A percentile compares a stretch with the other conserved stretches of the same genome.
phyloP scores from a whole-genome alignment of 257 asterid genomes.

The Lavandula angustifolia region DNA sequence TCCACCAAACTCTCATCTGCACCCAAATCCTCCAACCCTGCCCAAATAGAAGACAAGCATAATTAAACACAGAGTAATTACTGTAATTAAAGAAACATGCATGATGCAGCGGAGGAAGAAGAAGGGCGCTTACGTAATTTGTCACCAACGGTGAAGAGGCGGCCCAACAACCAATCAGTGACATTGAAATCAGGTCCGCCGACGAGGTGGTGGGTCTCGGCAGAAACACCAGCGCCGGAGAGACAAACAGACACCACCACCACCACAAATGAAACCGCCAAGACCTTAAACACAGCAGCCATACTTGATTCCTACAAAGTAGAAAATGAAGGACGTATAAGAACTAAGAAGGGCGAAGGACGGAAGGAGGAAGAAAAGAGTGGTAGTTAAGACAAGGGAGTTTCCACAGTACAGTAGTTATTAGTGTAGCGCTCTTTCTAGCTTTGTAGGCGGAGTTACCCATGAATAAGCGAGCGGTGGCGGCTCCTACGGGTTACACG shows the following conservation, averaged over 20 bases:
- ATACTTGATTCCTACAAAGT: not conserved
- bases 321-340: too few species aligned
- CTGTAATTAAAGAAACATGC: not conserved
- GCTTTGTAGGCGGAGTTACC: conserved; percentile 12
- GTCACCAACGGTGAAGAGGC: conserved; percentile 70
- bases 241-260: conserved; percentile 21
- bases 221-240: conserved; percentile 36
- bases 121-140: conserved; percentile 48
- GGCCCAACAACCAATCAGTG: conserved; percentile 56
- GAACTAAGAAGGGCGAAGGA: not conserved
- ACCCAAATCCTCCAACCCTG: conserved; percentile 57
- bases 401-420: too few species aligned
- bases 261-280: conserved; percentile 22
- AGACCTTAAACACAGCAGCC: conserved; percentile 11
- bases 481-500: not conserved
- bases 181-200: conserved; percentile 49
- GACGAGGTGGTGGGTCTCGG: conserved; percentile 60
- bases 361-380: not conserved
- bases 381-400: too few species aligned
- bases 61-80: not conserved
- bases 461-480: conserved; percentile 15
- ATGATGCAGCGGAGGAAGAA: not conserved
- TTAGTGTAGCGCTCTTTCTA: too few species aligned
- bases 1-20: conserved; percentile 52
- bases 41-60: not conserved